Percentiles rank a stretch among this genome's conserved stretches.
phyloP scores from a whole-genome alignment of 768 basidiomycete genomes.

The Hydnomerulius pinastri region DNA sequence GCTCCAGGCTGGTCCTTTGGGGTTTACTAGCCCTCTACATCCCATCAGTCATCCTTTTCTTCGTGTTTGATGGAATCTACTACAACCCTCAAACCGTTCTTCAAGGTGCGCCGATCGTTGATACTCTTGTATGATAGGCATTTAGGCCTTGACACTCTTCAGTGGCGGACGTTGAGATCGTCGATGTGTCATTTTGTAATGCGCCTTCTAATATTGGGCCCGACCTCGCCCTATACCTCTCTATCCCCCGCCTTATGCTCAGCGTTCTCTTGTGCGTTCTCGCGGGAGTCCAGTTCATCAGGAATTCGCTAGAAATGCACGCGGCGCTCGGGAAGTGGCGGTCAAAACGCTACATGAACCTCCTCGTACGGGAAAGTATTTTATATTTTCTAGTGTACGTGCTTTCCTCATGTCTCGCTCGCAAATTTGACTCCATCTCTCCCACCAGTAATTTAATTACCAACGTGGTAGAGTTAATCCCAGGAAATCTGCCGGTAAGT shows the following conservation, averaged over 20 bases:
- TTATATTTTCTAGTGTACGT: conserved; percentile 22
- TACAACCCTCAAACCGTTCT: background rate
- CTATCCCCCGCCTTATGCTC: conserved; percentile 13
- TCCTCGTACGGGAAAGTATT: conserved; percentile 14
- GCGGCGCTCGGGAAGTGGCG: conserved; percentile 8
- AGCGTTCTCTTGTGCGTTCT: conserved; percentile 13
- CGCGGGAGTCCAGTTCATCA: background rate
- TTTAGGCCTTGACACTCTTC: no score
- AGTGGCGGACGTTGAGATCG: no score
- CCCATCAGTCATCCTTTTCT: conserved; percentile 2
- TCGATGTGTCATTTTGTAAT: no score
- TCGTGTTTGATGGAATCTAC: background rate
- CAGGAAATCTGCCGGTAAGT: no score
- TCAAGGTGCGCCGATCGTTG: no score
- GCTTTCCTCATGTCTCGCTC: no score
- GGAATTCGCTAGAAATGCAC: conserved; percentile 13
- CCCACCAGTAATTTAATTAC: no score
- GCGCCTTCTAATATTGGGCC: conserved; percentile 3
- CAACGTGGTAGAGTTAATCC: no score
- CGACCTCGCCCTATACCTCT: no score
- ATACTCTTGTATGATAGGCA: no score
- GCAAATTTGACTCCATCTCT: no score
- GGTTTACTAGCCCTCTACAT: conserved; percentile 16
- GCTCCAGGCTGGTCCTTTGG: conserved; percentile 13
- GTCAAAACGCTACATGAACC: conserved; percentile 14